Evolutionary conservation across 352 stramenopile species (phyloP).

Genomic region (Phytophthora niederhauseri): DNA sequence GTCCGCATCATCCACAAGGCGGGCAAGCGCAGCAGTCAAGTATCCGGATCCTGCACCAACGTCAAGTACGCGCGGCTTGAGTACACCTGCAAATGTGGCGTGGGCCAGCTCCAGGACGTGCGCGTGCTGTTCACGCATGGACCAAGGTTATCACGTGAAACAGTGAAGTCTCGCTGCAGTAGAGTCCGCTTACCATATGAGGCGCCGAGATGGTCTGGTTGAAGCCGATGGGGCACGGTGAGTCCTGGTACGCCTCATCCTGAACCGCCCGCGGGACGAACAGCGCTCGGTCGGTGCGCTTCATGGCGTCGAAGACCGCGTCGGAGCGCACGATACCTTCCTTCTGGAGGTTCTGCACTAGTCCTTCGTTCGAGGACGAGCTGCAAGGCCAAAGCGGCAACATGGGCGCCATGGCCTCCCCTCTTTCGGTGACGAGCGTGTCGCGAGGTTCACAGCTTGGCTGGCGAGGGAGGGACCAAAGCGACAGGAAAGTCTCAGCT

Average conservation of each 20-base stretch:
- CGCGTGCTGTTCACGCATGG: conserved; percentile 44
- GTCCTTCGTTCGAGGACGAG: conserved; percentile 45
- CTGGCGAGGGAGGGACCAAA: not conserved
- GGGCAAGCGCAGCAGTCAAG: conserved; percentile 89
- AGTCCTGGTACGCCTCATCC: conserved; percentile 64
- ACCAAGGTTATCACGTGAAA: too few relatives aligned
- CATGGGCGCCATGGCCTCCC: conserved; percentile 14
- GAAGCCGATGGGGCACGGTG: conserved; percentile 81
- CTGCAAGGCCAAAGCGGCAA: conserved; percentile 51
- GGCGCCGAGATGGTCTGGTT: conserved; percentile 90
- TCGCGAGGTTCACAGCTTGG: conserved; percentile 25
- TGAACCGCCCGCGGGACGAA: conserved; percentile 49
- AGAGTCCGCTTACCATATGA: conserved; percentile 60
- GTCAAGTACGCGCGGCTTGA: conserved; percentile 86
- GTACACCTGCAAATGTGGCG: conserved; percentile 39
- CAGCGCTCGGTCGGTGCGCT: conserved; percentile 66
- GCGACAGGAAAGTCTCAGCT: conserved; percentile 10
- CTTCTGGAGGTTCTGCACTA: conserved; percentile 64
- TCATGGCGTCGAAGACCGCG: conserved; percentile 65
- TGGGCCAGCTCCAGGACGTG: conserved; percentile 70
- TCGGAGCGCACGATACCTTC: conserved; percentile 48
- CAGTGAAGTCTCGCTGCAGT: not conserved
- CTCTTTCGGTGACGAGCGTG: not conserved
- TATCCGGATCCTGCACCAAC: conserved; percentile 96
- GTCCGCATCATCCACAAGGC: conserved; percentile 64